Percentiles rank a stretch among this genome's conserved stretches.
Conservation (phyloP, 2,329 filamentous ascomycete genomes). For the Conoideocrella luteorostrata region DNA sequence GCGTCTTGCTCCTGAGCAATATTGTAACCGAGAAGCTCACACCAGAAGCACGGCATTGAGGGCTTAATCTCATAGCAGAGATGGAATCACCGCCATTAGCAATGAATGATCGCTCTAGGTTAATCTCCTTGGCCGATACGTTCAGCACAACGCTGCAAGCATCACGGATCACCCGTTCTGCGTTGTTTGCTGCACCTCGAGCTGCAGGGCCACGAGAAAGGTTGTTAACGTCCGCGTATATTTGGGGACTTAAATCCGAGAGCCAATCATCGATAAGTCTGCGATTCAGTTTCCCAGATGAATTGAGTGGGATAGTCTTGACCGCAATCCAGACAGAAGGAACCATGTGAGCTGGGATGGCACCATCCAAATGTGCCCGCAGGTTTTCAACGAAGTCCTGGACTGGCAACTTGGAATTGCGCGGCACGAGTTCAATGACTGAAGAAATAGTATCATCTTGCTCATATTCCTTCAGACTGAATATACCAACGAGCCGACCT, state of each 20-base stretch:
- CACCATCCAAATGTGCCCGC: constrained; percentile 8
- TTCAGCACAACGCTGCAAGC: constrained; percentile 37
- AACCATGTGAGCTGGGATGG: constrained; percentile 14
- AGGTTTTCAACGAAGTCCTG: constrained; percentile 5
- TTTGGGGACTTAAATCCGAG: neutral
- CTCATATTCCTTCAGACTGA: neutral
- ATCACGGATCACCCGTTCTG: constrained; percentile 7
- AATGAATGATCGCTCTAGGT: constrained; percentile 29
- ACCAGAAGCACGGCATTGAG: constrained; percentile 26
- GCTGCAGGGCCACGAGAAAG: neutral
- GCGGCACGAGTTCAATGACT: no score
- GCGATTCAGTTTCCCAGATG: constrained; percentile 14
- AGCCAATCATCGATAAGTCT: constrained; percentile 5
- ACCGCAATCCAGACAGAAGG: constrained; percentile 13
- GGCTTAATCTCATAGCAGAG: constrained; percentile 34
- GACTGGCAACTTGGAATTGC: neutral
- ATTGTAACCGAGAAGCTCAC: constrained; percentile 22
- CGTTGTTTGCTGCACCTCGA: neutral
- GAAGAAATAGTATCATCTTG: neutral
- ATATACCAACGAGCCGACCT: constrained; percentile 8
- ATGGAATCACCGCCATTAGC: constrained; percentile 39
- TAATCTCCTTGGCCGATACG: constrained; percentile 21
- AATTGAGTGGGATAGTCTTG: constrained; percentile 10
- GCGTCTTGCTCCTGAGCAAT: constrained; percentile 1
- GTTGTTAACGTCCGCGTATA: neutral